phyloP scores from a whole-genome alignment of 129 eudicot genomes.

The Logfia minima region DNA sequence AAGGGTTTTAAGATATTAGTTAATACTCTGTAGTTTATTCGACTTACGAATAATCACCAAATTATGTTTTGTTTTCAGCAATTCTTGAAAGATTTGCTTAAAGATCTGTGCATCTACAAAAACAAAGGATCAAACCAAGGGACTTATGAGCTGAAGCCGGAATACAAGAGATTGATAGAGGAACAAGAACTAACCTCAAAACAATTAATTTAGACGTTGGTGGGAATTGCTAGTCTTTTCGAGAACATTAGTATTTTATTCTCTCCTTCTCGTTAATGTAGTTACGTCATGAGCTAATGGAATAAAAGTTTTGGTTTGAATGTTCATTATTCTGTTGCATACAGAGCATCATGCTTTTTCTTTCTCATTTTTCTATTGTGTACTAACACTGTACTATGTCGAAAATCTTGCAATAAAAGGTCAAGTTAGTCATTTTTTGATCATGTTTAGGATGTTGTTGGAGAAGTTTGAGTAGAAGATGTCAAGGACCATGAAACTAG shows the following conservation, averaged over 20 bases:
- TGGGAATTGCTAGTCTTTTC: neutral
- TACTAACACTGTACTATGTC: neutral
- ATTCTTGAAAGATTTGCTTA: slow-evolving; percentile 88
- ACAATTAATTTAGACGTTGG: neutral
- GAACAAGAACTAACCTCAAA: slow-evolving; percentile 43
- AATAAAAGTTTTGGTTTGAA: neutral
- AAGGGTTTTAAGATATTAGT: no score
- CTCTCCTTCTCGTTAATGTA: neutral
- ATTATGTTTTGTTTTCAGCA: slow-evolving; percentile 49
- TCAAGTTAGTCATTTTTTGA: neutral
- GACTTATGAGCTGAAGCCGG: slow-evolving; percentile 83
- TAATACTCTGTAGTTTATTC: neutral
- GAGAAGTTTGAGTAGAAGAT: neutral
- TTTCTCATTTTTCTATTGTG: neutral
- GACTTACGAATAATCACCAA: neutral
- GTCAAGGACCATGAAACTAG: neutral
- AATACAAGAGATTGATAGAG: slow-evolving; percentile 61
- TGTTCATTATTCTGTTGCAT: neutral
- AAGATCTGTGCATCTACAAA: slow-evolving; percentile 77
- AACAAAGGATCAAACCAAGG: slow-evolving; percentile 94
- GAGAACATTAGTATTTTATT: neutral
- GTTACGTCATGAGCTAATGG: neutral
- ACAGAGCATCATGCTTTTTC: neutral
- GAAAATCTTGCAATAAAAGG: neutral
- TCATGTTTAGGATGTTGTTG: no score